Evolutionary conservation across 2,329 filamentous ascomycete species (phyloP).

Genomic region (Mycosphaerella sp.): DNA sequence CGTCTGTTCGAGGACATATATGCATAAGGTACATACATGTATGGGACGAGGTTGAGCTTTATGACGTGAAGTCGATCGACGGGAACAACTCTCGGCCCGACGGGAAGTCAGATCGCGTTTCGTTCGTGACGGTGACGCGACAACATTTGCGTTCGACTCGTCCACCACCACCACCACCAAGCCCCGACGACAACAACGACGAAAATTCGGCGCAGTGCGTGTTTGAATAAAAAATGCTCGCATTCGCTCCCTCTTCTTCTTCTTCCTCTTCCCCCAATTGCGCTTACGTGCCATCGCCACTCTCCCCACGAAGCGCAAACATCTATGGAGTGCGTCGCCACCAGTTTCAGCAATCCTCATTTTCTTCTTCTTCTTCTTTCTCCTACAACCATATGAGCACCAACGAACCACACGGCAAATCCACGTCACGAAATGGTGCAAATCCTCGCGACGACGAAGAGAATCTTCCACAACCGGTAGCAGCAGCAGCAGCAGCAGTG

Average conservation of each 20-base stretch:
- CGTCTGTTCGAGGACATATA: no score
- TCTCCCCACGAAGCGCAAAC: constrained; percentile 41
- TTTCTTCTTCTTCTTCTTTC: no score
- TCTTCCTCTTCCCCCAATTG: constrained; percentile 14
- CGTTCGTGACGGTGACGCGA: no score
- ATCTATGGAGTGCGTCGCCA: constrained; percentile 24
- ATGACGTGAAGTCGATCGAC: no score
- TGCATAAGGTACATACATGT: no score
- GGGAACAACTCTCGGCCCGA: no score
- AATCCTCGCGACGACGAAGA: background rate
- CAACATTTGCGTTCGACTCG: no score
- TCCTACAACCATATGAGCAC: constrained; percentile 15
- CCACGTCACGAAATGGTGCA: background rate
- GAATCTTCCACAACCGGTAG: background rate
- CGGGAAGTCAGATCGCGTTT: no score
- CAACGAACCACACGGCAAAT: constrained; percentile 12
- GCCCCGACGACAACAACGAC: background rate
- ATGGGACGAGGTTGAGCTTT: no score
- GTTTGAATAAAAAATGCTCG: constrained; percentile 10
- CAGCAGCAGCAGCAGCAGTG: background rate
- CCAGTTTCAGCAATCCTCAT: background rate
- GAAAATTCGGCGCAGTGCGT: background rate
- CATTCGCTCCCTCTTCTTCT: constrained; percentile 11
- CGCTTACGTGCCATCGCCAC: constrained; percentile 37
- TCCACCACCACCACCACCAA: no score